Percentiles rank a stretch among this genome's conserved stretches.
Evolutionary conservation across 2,329 filamentous ascomycete species (phyloP).

Genomic region (Aspergillaceae sp.): DNA sequence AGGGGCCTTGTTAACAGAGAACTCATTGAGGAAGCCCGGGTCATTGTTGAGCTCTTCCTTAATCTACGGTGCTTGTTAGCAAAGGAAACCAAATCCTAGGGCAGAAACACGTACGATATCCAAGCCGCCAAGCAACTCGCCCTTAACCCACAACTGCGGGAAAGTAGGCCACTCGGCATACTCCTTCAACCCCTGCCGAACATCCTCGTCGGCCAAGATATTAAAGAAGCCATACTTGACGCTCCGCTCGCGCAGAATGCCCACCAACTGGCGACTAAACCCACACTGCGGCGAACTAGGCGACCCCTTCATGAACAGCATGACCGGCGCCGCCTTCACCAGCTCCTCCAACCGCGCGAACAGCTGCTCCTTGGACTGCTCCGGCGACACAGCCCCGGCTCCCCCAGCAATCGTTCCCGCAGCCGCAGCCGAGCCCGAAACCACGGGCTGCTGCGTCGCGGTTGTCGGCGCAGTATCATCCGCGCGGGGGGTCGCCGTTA

Average conservation of each 20-base stretch:
- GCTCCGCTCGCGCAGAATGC: slow-evolving; percentile 73
- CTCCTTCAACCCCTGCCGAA: slow-evolving; percentile 90
- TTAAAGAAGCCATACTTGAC: slow-evolving; percentile 99
- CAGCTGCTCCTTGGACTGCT: slow-evolving; percentile 70
- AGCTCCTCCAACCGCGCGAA: slow-evolving; percentile 71
- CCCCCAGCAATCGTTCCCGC: too few species aligned
- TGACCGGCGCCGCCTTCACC: slow-evolving; percentile 91
- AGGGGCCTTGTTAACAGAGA: slow-evolving; percentile 42
- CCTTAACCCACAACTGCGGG: slow-evolving; percentile 85
- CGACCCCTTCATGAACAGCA: slow-evolving; percentile 99
- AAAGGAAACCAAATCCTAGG: slow-evolving; percentile 1
- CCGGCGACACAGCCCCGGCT: slow-evolving; percentile 21
- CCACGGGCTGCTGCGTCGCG: slow-evolving; percentile 21
- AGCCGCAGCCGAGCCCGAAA: slow-evolving; percentile 11
- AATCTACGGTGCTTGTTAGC: slow-evolving; percentile 48
- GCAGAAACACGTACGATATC: slow-evolving; percentile 67
- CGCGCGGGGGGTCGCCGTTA: slow-evolving; percentile 29
- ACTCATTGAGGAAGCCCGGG: slow-evolving; percentile 70
- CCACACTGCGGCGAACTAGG: slow-evolving; percentile 80
- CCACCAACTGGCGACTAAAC: slow-evolving; percentile 85
- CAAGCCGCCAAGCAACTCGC: slow-evolving; percentile 83
- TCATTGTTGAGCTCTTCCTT: slow-evolving; percentile 87
- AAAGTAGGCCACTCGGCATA: slow-evolving; percentile 98
- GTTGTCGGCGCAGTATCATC: slow-evolving; percentile 24
- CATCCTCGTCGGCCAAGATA: slow-evolving; percentile 93